Base-by-base conservation (phyloP, 225 moss, liverwort and hornwort genomes). In the Pseudisothecium myosuroides region DNA sequence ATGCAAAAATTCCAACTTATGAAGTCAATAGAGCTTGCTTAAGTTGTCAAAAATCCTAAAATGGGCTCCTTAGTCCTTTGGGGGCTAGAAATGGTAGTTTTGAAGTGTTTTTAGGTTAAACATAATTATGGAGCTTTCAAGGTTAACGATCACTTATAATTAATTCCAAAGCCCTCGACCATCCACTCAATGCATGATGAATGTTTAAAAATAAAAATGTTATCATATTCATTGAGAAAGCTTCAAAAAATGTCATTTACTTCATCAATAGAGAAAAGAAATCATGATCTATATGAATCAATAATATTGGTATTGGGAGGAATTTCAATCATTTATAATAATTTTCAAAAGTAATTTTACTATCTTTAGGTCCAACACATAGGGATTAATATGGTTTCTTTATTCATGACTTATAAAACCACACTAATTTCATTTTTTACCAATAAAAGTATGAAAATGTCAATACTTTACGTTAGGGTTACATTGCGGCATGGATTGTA, bases 121-220 rank as follows among this genome's bases (percentile, higher is more conserved):
- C 1, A 75, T 32, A 75, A 31, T 12, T 4, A 31, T 19, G 1
- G 12, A 49, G 4, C 5, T 49, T 49, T 7, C 0, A 6, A 1
- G 7, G 3, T 11, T 19, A 32, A 32, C 20, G 20, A 45, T 45
- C 17, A 45, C 2, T 28, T 73, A 45, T 45, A 73, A 6, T 45
- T 6, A 17, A 28, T 2, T 16, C 7, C 32, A 4, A 12, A 32
- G 5, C 12, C 32, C 7, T 49, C 11, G 19, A 74, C 11, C 31
- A 74, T 47, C 7, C 6, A 31, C 2, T 74, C 49, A 32, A 20
- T 75, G 32, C 2, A 20, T 32, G 0, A 75, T 47, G 28, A 12
- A 49, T 75, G 11, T 49, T 49, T 2, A 20, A 2, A 32, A 75
- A 32, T 75, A 5, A 32, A 1, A 32, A 32, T 2, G 32, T 1